Base-by-base conservation (phyloP, 805 yeast species). In the Debaryomyces castellii region DNA sequence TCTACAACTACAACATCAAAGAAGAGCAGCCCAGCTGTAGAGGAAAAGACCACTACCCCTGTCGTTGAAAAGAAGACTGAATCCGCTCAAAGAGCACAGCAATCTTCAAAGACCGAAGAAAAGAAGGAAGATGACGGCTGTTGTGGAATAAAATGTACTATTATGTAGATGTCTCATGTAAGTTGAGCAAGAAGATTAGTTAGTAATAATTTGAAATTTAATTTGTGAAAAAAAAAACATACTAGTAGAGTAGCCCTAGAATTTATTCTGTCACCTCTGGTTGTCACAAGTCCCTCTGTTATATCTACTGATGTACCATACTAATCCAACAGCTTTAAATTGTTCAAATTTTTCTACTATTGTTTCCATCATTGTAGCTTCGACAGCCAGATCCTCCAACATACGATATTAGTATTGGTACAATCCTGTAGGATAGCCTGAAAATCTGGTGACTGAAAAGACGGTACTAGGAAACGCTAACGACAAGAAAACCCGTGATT, bases 121-220 rank as follows among this genome's bases (percentile, higher is more conserved):
- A 46, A 46, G 5, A 51, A 52, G 24, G 43, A 53, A 9, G 45
- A 58, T 20, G 44, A 16, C 7, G 21, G 30, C 30, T n/a, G 10
- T 11, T 43, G 54, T 28, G 44, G 49, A 22, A 23, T 40, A 16
- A 58, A 57, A 45, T 58, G 63, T 48, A 45, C 40, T 17, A 48
- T 58, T 41, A 53, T 56, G 53, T 58, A 53, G 39, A 32, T 35
- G 18, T 20, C 14, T 20, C 9, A 5, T 9, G 9, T 20, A 17
- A 22, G 8, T n/a, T 33, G 37, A 14, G 7, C 18, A 20, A 20
- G n/a, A 18, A n/a, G 12, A 20, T 11, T 35, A 20, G 24, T 35
- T 20, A 35, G 24, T 35, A 35, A 10, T 35, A 20, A 18, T 20
- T n/a, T 2, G 12, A 17, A 9, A 20, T 12, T 35, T 18, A 11